These are phyloP conservation scores for Dissophora ornata DNA, from an alignment of 192 early-diverging fungal species.

Conservation along the genomic window DNA sequence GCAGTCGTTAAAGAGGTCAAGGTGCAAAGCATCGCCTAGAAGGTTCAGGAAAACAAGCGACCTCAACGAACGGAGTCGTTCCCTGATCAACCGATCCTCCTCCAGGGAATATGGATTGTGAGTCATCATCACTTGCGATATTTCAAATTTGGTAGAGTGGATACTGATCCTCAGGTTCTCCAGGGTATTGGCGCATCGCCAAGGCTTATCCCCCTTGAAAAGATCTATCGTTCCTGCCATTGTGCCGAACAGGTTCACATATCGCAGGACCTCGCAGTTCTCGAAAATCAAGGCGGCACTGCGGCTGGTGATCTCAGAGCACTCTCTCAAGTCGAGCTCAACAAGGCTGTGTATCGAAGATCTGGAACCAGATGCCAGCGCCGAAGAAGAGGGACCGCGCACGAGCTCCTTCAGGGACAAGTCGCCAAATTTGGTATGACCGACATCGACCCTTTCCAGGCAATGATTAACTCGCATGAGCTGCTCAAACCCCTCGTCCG, in stretches of 20 bases:
- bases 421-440: not conserved
- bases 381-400: not conserved
- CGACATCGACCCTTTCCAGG: not conserved
- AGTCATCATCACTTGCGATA: not conserved
- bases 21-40: not conserved
- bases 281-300: not conserved
- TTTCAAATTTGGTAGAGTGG: not conserved
- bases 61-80: not conserved
- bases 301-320: not conserved
- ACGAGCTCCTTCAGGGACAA: not conserved
- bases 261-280: not conserved
- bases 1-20: not conserved
- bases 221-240: slow-evolving; percentile 11
- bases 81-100: not conserved
- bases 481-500: not conserved
- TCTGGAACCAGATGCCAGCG: not conserved
- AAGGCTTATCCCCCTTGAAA: slow-evolving; percentile 8
- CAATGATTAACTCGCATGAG: not conserved
- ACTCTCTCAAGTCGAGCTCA: not conserved
- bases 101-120: not conserved
- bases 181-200: not conserved
- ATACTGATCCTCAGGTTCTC: not conserved
- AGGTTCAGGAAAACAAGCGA: not conserved
- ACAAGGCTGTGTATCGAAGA: not conserved
- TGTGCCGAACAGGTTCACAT: slow-evolving; percentile 1